phyloP scores from a whole-genome alignment of 1,284 basidiomycete species.

The Heimioporus punctisporus region DNA sequence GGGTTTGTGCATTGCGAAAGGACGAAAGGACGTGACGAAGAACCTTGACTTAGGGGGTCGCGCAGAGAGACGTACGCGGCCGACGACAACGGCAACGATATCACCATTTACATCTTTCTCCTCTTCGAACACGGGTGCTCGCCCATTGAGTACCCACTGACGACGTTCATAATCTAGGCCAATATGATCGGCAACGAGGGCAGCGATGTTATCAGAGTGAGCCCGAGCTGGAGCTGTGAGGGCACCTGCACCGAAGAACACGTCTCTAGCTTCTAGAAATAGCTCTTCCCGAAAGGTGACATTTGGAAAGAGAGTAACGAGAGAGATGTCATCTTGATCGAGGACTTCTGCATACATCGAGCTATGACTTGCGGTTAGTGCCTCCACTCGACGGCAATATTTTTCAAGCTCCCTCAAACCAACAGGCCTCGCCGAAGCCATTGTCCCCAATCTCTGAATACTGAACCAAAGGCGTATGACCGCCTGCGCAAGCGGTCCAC shows the following conservation, averaged over 20 bases:
- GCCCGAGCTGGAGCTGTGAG: constrained; percentile 54
- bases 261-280: constrained; percentile 88
- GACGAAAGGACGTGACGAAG: constrained; percentile 42
- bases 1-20: constrained; percentile 92
- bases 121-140: constrained; percentile 68
- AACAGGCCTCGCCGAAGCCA: constrained; percentile 58
- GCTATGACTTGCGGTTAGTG: constrained; percentile 49
- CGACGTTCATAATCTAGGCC: constrained; percentile 65
- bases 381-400: constrained; percentile 79
- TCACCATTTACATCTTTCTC: constrained; percentile 70
- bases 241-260: constrained; percentile 84
- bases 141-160: constrained; percentile 56
- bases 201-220: constrained; percentile 51
- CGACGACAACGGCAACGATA: constrained; percentile 54
- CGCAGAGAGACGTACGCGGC: constrained; percentile 57
- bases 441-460: constrained; percentile 48
- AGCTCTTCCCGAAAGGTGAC: constrained; percentile 87
- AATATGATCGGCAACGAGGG: constrained; percentile 63
- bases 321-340: constrained; percentile 22
- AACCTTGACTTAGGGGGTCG: constrained; percentile 40
- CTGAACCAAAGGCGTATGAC: constrained; percentile 68
- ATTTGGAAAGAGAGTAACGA: constrained; percentile 60
- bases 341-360: constrained; percentile 45
- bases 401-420: constrained; percentile 91
- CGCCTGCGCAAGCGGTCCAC: constrained; percentile 45